Evolutionary conservation across 2,329 filamentous ascomycete species (phyloP), one percentile per base, ranked within the genome.

Genomic region (Alternaria sp.): DNA sequence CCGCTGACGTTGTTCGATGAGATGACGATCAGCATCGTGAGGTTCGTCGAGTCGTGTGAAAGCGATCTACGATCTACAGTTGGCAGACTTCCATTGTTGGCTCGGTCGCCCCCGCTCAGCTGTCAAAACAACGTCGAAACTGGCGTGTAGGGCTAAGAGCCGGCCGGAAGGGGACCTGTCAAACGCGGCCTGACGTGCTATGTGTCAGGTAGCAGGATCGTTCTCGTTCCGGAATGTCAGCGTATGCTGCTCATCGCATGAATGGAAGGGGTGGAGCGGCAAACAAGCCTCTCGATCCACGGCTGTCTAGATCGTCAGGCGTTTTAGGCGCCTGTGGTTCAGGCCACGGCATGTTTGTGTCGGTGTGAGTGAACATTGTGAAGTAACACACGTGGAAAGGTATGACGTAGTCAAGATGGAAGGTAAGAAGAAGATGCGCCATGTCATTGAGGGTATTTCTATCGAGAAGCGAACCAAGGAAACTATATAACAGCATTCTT

Each of bases 391-490:
- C 11, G 12, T 19, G 49, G 13, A 8, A 32, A 25, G 21, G 17
- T n/a, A 2, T 52, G 49, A 17, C 19, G 28, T 40, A 25, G 30
- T 6, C 30, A n/a, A 21, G 30, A 40, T 25, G 13, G 9, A 15
- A 40, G 19, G 23, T 44, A 23, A 30, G 32, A 52, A 51, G 5
- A 57, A 57, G 46, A 23, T 19, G 26, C 46, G 47, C 45, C 56
- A 15, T 51, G 46, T 32, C 46, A 58, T 58, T 51, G 21, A 58
- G 56, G 56, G 56, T 58, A 58, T 58, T 58, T 58, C 46, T 44
- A 58, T 58, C 56, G 46, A 40, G 43, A 21, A 30, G 17, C 26
- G 21, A 56, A 46, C 32, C 25, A 56, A 56, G 43, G 26, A 56
- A 45, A 23, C 43, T 56, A 32, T 46, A 28, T n/a, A 57, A 45